Base-by-base conservation (phyloP, 2,329 filamentous ascomycete species). In the Penicillium sp. region DNA sequence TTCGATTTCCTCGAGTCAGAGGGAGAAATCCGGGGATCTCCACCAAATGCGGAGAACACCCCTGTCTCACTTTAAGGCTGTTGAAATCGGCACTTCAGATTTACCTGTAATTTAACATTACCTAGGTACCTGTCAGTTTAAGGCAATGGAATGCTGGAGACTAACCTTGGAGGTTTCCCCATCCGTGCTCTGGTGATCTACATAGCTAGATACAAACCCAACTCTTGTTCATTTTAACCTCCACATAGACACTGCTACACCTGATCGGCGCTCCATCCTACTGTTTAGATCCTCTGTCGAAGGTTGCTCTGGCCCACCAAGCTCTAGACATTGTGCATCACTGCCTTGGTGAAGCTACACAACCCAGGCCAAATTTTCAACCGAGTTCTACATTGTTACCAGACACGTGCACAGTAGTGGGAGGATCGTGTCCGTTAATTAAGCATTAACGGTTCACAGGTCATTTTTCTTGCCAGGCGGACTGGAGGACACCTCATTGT, bases 11-110 rank as follows among this genome's bases (percentile, higher is more conserved):
- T 31, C 22, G 6, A 34, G 13, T 43, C 22, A 20, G 5, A 18
- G 43, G 51, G 22, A n/a, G 18, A 20, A 60, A 57, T 58, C 57
- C 51, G 56, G 60, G 55, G 60, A 32, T 56, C 60, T 57, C 58
- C 61, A 58, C 60, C 60, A 62, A 57, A 49, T 58, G 60, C 54
- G 55, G 61, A 50, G 58, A 24, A 18, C 2, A 9, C 40, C n/a
- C 42, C 11, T 32, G 14, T 16, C 10, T 31, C 18, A 11, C 8
- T 7, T 10, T 8, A 34, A 44, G 60, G 60, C 54, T 61, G 11
- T 44, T 59, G 48, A 37, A 32, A 10, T 57, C 58, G 58, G 58
- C 56, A 64, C 20, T 59, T 61, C 11, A 18, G 7, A 29, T n/a
- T 8, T 24, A 44, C 34, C 10, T 16, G 14, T 22, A 37, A 5